These are phyloP conservation scores for Ophiostoma himal-ulmi DNA, from an alignment of 2,329 filamentous ascomycete species.

Conservation along the genomic window DNA sequence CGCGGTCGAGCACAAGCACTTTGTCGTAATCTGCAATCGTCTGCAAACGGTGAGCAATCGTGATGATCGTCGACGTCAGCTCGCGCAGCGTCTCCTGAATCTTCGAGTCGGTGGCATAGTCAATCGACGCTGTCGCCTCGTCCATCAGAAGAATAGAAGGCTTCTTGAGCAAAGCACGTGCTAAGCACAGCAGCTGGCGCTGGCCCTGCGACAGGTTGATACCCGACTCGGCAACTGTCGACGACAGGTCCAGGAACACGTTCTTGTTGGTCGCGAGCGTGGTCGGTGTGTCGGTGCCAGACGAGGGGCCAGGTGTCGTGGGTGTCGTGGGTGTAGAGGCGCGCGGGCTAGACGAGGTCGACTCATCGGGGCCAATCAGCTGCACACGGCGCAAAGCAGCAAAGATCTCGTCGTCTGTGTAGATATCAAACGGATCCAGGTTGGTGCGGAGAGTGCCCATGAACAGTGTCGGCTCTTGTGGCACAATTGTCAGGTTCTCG, in stretches of 20 bases:
- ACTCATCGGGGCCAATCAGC: slow-evolving; percentile 62
- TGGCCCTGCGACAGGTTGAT: slow-evolving; percentile 95
- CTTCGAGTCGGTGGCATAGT: slow-evolving; percentile 91
- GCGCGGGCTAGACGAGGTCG: slow-evolving; percentile 27
- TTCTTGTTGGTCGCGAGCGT: slow-evolving; percentile 73
- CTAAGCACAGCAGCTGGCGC: slow-evolving; percentile 87
- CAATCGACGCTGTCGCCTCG: slow-evolving; percentile 94
- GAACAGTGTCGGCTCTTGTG: slow-evolving; percentile 93
- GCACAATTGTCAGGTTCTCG: slow-evolving; percentile 92
- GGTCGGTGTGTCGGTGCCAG: slow-evolving; percentile 31
- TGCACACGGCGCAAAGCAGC: slow-evolving; percentile 81
- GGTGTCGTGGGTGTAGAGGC: slow-evolving; percentile 22
- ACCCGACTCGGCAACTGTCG: slow-evolving; percentile 80
- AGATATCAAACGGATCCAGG: slow-evolving; percentile 83
- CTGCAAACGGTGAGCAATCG: slow-evolving; percentile 89
- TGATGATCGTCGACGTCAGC: slow-evolving; percentile 87
- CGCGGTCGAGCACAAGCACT: slow-evolving; percentile 88
- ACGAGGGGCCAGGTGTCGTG: slow-evolving; percentile 17
- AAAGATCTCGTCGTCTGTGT: slow-evolving; percentile 88
- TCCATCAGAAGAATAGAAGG: slow-evolving; percentile 98
- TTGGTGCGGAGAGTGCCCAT: slow-evolving; percentile 88
- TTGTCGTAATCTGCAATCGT: slow-evolving; percentile 99
- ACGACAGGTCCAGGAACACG: slow-evolving; percentile 80
- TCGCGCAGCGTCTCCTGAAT: slow-evolving; percentile 97
- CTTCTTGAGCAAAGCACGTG: slow-evolving; percentile 82